Evolutionary conservation across 2,329 filamentous ascomycete genomes (phyloP).

Genomic region (Colletotrichum falcatum): DNA sequence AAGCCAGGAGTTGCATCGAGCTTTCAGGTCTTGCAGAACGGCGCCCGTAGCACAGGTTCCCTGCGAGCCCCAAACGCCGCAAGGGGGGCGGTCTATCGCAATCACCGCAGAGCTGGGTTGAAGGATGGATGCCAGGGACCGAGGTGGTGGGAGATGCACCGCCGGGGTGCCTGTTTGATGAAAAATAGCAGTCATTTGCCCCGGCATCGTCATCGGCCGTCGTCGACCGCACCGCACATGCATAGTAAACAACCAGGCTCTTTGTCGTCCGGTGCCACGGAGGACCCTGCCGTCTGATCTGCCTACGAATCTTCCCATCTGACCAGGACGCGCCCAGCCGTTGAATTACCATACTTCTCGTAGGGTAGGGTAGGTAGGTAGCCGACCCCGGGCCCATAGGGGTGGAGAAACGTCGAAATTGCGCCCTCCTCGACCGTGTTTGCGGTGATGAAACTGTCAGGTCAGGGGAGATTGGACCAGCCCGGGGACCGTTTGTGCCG

Average conservation of each 20-base stretch:
- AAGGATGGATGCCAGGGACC: not conserved
- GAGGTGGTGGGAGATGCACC: too few species aligned
- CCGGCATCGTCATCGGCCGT: not conserved
- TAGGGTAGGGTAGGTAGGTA: too few species aligned
- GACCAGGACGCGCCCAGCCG: not conserved
- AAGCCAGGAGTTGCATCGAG: slow-evolving; percentile 15
- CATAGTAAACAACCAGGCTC: not conserved
- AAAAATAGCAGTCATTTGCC: slow-evolving; percentile 23
- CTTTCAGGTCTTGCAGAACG: not conserved
- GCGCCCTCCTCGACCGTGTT: slow-evolving; percentile 32
- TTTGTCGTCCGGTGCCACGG: not conserved
- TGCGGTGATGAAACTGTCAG: slow-evolving; percentile 37
- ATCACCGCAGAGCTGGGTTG: not conserved
- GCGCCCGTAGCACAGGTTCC: not conserved
- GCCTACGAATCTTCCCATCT: too few species aligned
- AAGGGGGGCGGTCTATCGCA: not conserved
- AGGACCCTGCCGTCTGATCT: slow-evolving; percentile 1
- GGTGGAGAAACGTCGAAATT: slow-evolving; percentile 37
- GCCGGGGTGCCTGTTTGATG: not conserved
- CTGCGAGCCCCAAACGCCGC: slow-evolving; percentile 4
- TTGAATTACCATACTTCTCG: not conserved
- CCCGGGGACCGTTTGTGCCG: slow-evolving; percentile 19
- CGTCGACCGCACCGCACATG: not conserved
- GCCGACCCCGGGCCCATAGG: slow-evolving; percentile 22
- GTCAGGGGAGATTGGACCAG: slow-evolving; percentile 37